Conservation (phyloP, 163 green algal species). For the Chlamydomonas reinhardtii region DNA sequence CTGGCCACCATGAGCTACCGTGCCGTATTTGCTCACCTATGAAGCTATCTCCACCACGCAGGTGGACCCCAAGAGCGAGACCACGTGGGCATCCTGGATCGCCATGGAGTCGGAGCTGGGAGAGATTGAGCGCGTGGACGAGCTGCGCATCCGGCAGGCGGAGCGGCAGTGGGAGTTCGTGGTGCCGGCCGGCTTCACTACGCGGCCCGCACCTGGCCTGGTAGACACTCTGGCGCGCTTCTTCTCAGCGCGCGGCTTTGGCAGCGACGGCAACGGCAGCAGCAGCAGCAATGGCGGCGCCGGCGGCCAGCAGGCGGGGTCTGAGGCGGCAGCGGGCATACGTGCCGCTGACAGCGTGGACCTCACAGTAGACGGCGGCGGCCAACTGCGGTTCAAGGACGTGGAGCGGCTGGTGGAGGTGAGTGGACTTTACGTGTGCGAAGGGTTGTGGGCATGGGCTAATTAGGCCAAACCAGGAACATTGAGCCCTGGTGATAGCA, state of each 20-base stretch:
- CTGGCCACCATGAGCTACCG: too few species aligned
- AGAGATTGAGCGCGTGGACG: constrained; percentile 76
- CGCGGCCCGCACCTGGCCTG: constrained; percentile 34
- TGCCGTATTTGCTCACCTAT: too few species aligned
- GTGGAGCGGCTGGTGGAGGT: constrained; percentile 20
- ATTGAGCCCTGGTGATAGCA: too few species aligned
- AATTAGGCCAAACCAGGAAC: too few species aligned
- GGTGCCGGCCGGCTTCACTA: constrained; percentile 62
- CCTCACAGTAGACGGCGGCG: background rate
- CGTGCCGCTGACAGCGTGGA: background rate
- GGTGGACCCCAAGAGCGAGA: constrained; percentile 76
- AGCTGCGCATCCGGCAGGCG: constrained; percentile 75
- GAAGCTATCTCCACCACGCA: background rate
- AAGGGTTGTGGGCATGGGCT: too few species aligned
- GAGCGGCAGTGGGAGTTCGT: constrained; percentile 63
- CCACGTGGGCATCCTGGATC: constrained; percentile 83
- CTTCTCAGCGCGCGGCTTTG: constrained; percentile 38
- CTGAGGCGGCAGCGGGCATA: too few species aligned
- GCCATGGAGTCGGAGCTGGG: constrained; percentile 82
- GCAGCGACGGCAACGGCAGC: background rate
- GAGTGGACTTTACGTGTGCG: too few species aligned
- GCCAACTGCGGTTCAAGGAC: constrained; percentile 10
- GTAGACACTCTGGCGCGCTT: constrained; percentile 47
- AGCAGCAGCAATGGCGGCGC: too few species aligned
- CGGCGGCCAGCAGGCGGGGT: background rate